These are phyloP conservation scores for Amphibolis antarctica DNA, from an alignment of 106 monocot species.

Conservation along the genomic window DNA sequence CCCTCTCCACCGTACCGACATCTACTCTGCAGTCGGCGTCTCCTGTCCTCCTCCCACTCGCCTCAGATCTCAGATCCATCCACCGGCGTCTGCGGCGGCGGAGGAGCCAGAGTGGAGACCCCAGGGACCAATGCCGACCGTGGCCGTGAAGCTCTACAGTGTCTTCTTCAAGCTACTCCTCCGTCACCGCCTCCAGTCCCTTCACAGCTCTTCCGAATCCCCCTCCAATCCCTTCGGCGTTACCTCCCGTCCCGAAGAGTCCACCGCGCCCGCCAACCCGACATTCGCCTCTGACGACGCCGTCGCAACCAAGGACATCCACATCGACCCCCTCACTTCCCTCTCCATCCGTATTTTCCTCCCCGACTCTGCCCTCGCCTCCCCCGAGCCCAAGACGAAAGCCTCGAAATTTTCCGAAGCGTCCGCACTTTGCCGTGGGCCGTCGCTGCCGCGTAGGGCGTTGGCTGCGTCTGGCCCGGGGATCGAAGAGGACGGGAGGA, in stretches of 20 bases:
- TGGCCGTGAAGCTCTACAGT: slow-evolving; percentile 48
- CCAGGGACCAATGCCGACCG: slow-evolving; percentile 27
- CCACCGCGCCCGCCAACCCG: slow-evolving; percentile 27
- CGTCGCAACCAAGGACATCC: slow-evolving; percentile 78
- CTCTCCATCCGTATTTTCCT: slow-evolving; percentile 91
- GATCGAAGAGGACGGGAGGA: neutral
- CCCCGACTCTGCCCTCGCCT: slow-evolving; percentile 28
- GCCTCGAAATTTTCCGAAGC: too few species aligned
- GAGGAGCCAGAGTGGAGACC: neutral
- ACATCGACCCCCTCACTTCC: slow-evolving; percentile 78
- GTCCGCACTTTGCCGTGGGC: neutral
- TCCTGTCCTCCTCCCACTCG: too few species aligned
- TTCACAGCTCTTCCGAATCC: slow-evolving; percentile 3
- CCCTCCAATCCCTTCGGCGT: slow-evolving; percentile 10
- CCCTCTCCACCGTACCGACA: too few species aligned
- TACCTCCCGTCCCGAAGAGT: slow-evolving; percentile 47
- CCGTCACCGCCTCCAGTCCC: slow-evolving; percentile 31
- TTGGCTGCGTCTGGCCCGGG: slow-evolving; percentile 1
- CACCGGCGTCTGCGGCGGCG: neutral
- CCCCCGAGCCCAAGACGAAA: neutral
- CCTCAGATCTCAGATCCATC: neutral
- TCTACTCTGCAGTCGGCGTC: too few species aligned
- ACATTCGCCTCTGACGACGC: slow-evolving; percentile 30
- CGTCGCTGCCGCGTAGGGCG: neutral
- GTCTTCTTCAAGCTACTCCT: slow-evolving; percentile 50